phyloP scores from a whole-genome alignment of 2,329 filamentous ascomycete genomes.

The Neurospora sp. region DNA sequence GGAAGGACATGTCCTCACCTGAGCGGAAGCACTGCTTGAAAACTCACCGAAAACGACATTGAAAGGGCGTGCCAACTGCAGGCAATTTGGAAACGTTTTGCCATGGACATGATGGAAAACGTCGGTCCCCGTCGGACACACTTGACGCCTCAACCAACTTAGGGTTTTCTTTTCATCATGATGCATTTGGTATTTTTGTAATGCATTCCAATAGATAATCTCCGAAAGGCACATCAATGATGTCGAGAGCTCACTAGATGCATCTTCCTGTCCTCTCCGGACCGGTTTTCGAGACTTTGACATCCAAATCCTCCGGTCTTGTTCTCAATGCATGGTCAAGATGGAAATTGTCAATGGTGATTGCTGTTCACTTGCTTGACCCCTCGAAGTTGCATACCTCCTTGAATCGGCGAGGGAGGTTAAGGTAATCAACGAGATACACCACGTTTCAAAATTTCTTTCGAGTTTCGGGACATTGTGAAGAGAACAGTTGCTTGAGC shows the following conservation, averaged over 20 bases:
- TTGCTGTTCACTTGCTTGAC: neutral
- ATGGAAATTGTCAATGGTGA: neutral
- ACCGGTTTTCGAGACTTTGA: neutral
- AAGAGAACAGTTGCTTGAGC: neutral
- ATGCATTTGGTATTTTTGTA: neutral
- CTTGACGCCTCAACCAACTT: neutral
- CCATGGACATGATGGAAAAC: neutral
- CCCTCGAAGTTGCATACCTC: neutral
- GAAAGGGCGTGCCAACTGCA: neutral
- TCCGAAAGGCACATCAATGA: neutral
- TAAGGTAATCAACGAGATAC: neutral
- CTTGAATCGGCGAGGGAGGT: neutral
- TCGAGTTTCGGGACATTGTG: neutral
- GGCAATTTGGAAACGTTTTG: neutral
- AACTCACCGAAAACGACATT: neutral
- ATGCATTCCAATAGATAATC: neutral
- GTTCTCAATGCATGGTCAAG: neutral
- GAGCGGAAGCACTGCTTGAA: neutral
- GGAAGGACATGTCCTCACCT: neutral
- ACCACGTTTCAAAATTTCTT: neutral
- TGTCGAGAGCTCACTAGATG: neutral
- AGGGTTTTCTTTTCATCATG: neutral
- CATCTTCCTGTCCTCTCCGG: neutral
- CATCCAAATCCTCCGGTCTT: neutral
- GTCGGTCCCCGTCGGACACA: neutral